A percentile compares a stretch with the other conserved stretches of the same genome.
These are phyloP conservation scores for Albophoma yamanashiensis DNA, from an alignment of 2,329 filamentous ascomycete species.

Conservation along the genomic window DNA sequence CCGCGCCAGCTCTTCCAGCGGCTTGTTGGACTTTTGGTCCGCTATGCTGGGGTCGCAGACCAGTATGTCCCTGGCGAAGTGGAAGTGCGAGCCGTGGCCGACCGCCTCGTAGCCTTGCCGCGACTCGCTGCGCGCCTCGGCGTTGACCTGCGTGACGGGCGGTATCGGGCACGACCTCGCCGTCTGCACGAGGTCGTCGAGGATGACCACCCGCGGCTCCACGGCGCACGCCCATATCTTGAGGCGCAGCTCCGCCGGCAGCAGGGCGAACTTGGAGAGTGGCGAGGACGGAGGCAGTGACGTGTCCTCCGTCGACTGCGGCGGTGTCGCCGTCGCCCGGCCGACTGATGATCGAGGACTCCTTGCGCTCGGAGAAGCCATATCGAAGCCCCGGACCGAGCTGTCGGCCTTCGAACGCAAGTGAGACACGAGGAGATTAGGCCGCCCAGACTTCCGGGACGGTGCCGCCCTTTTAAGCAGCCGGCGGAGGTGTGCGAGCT, in stretches of 20 bases:
- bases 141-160: slow-evolving; percentile 23
- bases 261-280: slow-evolving; percentile 13
- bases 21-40: slow-evolving; percentile 18
- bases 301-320: slow-evolving; percentile 1
- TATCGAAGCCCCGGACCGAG: neutral
- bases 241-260: slow-evolving; percentile 25
- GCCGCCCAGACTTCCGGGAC: slow-evolving; percentile 3
- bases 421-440: neutral
- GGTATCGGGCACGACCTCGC: slow-evolving; percentile 21
- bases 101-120: slow-evolving; percentile 23
- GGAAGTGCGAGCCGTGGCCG: slow-evolving; percentile 22
- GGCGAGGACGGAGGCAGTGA: neutral
- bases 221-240: slow-evolving; percentile 25
- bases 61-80: slow-evolving; percentile 25
- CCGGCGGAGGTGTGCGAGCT: neutral
- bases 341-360: too few relatives aligned
- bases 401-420: neutral
- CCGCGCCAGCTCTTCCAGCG: slow-evolving; percentile 21
- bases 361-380: neutral
- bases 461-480: neutral
- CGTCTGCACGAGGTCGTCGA: slow-evolving; percentile 21
- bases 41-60: slow-evolving; percentile 26
- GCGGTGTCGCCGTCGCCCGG: slow-evolving; percentile 1
- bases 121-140: slow-evolving; percentile 22
- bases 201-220: slow-evolving; percentile 24